phyloP scores from a whole-genome alignment of 257 asterid species.

The Verbena officinalis region DNA sequence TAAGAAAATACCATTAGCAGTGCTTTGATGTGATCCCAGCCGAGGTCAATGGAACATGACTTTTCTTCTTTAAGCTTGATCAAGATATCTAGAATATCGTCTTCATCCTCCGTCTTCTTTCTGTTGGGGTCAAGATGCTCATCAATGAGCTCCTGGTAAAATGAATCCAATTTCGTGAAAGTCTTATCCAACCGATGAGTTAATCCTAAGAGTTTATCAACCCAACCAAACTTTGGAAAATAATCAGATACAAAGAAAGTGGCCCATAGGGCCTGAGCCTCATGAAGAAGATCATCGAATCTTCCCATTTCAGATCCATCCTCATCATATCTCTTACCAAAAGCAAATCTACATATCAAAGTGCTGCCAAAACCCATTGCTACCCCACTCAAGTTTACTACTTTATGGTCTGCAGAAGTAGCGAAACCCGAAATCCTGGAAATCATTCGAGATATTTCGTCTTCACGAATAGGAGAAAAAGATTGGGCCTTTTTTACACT shows the following conservation, averaged over 20 bases:
- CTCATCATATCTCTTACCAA: slow-evolving; percentile 15
- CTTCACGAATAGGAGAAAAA: slow-evolving; percentile 21
- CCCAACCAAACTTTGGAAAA: slow-evolving; percentile 20
- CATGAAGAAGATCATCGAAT: slow-evolving; percentile 26
- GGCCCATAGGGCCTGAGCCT: slow-evolving; percentile 6
- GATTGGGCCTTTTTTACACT: slow-evolving; percentile 7
- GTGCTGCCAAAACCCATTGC: background rate
- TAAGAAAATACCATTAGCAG: slow-evolving; percentile 20
- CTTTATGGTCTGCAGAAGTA: background rate
- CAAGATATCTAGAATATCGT: slow-evolving; percentile 27
- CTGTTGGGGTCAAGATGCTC: slow-evolving; percentile 22
- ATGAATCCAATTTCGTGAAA: slow-evolving; percentile 13
- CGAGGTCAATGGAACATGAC: slow-evolving; percentile 13
- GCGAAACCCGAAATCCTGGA: background rate
- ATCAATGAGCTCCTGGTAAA: slow-evolving; percentile 27
- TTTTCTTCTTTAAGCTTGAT: slow-evolving; percentile 21
- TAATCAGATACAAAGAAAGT: slow-evolving; percentile 28
- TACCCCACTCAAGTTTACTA: slow-evolving; percentile 10
- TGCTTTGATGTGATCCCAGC: slow-evolving; percentile 30
- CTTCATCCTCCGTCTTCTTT: background rate
- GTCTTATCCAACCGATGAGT: background rate
- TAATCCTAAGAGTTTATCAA: slow-evolving; percentile 29
- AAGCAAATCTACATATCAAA: slow-evolving; percentile 15
- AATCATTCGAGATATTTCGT: slow-evolving; percentile 4
- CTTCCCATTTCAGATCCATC: background rate